Conservation (phyloP, 1,139 yeast species). For the Candida tunisiensis region DNA sequence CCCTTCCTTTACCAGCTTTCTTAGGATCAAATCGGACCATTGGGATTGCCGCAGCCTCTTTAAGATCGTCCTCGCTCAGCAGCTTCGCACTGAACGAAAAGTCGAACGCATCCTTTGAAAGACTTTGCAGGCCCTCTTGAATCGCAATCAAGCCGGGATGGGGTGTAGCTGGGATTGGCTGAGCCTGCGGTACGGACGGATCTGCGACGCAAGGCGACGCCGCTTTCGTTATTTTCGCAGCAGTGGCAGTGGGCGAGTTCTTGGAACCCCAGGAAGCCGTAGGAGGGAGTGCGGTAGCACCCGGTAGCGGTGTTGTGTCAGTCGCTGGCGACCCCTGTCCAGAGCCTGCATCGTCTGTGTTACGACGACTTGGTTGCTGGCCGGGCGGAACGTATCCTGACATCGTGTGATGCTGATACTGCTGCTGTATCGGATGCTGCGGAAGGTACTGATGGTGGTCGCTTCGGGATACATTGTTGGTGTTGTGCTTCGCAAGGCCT, state of each 20-base stretch:
- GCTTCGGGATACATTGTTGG: constrained; percentile 18
- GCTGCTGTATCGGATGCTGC: constrained; percentile 13
- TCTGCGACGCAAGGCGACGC: constrained; percentile 22
- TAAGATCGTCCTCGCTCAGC: constrained; percentile 19
- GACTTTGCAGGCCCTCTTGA: constrained; percentile 15
- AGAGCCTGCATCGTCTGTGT: background rate
- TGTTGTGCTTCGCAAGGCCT: background rate
- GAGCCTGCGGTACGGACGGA: constrained; percentile 12
- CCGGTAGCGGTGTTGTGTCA: background rate
- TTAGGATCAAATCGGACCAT: no score
- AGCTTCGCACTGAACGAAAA: constrained; percentile 19
- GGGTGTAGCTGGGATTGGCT: constrained; percentile 9
- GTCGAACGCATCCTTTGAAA: constrained; percentile 18
- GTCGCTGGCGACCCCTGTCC: background rate
- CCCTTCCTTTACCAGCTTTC: no score
- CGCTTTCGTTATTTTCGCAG: constrained; percentile 15
- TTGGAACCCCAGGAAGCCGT: constrained; percentile 23
- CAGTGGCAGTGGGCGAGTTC: constrained; percentile 11
- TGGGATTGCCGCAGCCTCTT: no score
- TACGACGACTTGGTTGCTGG: background rate
- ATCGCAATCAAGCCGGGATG: constrained; percentile 14
- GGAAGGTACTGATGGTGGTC: constrained; percentile 2
- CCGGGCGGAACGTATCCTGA: constrained; percentile 1
- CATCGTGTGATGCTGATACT: background rate
- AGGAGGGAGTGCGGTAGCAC: constrained; percentile 1